Percentiles rank a stretch among this genome's conserved stretches.
Conservation (phyloP, 192 early-diverging fungal species). For the Dissophora ornata region DNA sequence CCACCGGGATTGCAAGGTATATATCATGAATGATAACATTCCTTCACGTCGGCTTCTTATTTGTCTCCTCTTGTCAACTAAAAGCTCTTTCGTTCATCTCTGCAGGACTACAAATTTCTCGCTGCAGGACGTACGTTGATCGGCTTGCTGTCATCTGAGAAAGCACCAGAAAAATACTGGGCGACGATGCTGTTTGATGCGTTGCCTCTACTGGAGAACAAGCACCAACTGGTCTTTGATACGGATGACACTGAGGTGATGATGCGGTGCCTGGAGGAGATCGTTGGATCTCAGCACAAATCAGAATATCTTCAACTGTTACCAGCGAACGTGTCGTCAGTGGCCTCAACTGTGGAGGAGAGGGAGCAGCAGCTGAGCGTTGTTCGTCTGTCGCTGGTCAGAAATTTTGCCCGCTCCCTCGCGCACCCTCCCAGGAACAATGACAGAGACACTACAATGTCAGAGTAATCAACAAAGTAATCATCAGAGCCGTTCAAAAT, state of each 20-base stretch:
- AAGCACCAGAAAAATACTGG: constrained; percentile 64
- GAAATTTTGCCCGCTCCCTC: constrained; percentile 38
- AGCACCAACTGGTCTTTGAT: constrained; percentile 64
- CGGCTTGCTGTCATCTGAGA: constrained; percentile 56
- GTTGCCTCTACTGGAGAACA: constrained; percentile 70
- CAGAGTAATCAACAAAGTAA: neutral
- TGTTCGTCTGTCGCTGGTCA: constrained; percentile 34
- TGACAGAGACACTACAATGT: constrained; percentile 2
- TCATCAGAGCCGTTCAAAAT: neutral
- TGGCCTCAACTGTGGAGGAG: constrained; percentile 10
- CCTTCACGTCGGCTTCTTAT: neutral
- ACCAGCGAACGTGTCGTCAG: constrained; percentile 14
- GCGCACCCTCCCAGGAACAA: constrained; percentile 21
- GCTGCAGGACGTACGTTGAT: constrained; percentile 62
- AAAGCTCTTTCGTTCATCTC: too few species aligned
- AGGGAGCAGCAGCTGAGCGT: constrained; percentile 27
- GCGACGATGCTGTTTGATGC: constrained; percentile 66
- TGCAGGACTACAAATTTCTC: constrained; percentile 18
- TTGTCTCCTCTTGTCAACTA: neutral
- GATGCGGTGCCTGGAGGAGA: constrained; percentile 73
- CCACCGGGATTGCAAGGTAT: constrained; percentile 57
- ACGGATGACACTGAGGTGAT: constrained; percentile 68
- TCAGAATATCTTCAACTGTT: constrained; percentile 41
- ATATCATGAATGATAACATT: neutral
- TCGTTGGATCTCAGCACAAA: constrained; percentile 46